Evolutionary conservation across 192 early-diverging fungal species (phyloP), one percentile per base, ranked within the genome.

Genomic region (Coemansia sp.): DNA sequence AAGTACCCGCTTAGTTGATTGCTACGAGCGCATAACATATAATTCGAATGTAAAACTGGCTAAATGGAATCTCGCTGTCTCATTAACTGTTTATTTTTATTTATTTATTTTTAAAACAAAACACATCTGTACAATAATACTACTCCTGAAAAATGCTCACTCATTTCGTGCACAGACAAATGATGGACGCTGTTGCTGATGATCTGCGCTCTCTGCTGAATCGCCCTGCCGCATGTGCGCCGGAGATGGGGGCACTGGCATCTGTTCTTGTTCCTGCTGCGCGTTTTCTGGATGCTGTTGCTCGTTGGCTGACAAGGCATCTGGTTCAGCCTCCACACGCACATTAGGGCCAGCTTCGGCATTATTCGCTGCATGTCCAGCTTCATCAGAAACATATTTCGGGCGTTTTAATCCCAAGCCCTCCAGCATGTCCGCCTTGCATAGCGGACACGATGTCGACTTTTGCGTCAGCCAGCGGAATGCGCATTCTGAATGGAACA

Each of bases 371-470:
- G n/a, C n/a, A n/a, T n/a, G n/a, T n/a, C n/a, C n/a, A n/a, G n/a
- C n/a, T n/a, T n/a, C 56, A 12, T 51, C 33, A 10, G 21, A 34
- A 48, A 55, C 37, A 9, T 43, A 68, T 30, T 60, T 59, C 1
- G 67, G 51, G 4, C 25, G 40, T 12, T 37, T 46, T 3, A 76
- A 28, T 30, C 68, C 72, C 35, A 79, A 57, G 2, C 67, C 68
- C 42, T 68, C 68, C 15, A 64, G 48, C 61, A 71, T 60, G 25
- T 79, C 77, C 2, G 63, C 51, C 43, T 73, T 73, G 64, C 77
- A 79, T 2, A 74, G 64, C 37, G 77, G 72, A 59, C 77, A 79
- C 37, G 63, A 21, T 5, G 68, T 74, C 20, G 77, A 79, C 25
- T 74, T 74, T 51, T 68, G 58, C 51, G 58, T 71, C 5, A 79